Evolutionary conservation across 2,329 filamentous ascomycete species (phyloP), one percentile per base, ranked within the genome.

Genomic region (Botrytis sinoallii): DNA sequence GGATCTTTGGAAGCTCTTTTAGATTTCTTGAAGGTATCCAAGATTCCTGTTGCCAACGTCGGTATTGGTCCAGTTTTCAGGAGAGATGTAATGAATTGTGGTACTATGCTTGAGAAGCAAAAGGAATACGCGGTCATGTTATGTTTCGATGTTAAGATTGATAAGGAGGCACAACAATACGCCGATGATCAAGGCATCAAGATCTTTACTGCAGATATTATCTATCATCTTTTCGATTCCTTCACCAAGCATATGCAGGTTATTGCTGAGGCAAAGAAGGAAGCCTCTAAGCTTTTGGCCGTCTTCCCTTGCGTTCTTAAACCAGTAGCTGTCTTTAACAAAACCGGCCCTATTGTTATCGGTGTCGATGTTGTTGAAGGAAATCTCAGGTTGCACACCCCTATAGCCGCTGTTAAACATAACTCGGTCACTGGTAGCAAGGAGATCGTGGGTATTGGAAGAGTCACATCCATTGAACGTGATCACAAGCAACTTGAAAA

Each of bases 71-170:
- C 96, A 3, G 95, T 99, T 57, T 98, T 93, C 89, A 98, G 98
- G 87, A 93, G 96, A 80, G 96, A 99, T 84, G 93, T 99, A 72
- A 96, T 98, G 89, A 95, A 91, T 90, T 88, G 93, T 86, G 95
- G 94, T 81, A 92, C 93, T 78, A 99, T 99, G 96, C 83, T 98
- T 80, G 96, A 99, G 84, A 98, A 98, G 85, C 89, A 91, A 25
- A 94, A 94, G 77, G 95, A 99, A 82, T 97, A 91, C 79, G 96
- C 96, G n/a, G 93, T 98, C 82, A 99, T 99, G 96, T 90, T 99
- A 69, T 98, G 96, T 83, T 99, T 99, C 88, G 97, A 99, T 83
- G 96, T 99, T 84, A 98, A 98, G 86, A 93, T 99, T 25, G 96
- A 99, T 85, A 98, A 97, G 84, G 96, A 99, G 82, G 96, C 96